Base-by-base conservation (phyloP, 352 stramenopile species). In the Globisporangium heterothallicum region DNA sequence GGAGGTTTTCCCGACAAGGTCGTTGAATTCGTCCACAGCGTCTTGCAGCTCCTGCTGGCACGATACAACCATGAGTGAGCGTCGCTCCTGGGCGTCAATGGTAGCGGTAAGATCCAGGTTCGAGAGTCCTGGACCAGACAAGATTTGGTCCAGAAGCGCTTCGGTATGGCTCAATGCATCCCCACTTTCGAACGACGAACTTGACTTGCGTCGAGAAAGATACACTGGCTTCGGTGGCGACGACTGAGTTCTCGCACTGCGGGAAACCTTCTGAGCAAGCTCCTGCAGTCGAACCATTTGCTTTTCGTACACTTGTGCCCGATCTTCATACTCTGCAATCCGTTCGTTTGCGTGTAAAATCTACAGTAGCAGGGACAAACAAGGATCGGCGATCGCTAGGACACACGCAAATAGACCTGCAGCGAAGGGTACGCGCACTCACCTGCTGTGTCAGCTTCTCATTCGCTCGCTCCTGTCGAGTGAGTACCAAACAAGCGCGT, bases 401-500 rank as follows among this genome's bases (percentile, higher is more conserved):
- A n/a, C n/a, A n/a, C n/a, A n/a, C n/a, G n/a, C n/a, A n/a, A n/a
- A n/a, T n/a, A n/a, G n/a, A n/a, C n/a, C n/a, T n/a, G n/a, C n/a
- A 27, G 13, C 9, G 14, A 7, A 1, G 10, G 10, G n/a, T n/a
- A n/a, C 13, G 30, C 19, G 25, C 10, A 13, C n/a, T n/a, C n/a
- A 88, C 74, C 70, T 86, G 74, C 44, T 86, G 63, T 24, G 72
- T 85, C 22, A 88, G 58, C 53, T 82, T 86, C 47, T 79, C 56
- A 40, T 85, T 86, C 6, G 58, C 63, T 41, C 57, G 62, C 65
- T 71, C 65, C 78, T 88, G 43, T 22, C 41, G 16, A 41, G 52
- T 43, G 41, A 69, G 22, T 24, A 40, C 6, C 14, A 21, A 8
- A 21, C 45, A 25, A 9, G 12, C 26, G 42, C 1, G 14, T 16